phyloP scores from a whole-genome alignment of 768 basidiomycete genomes.

The Pulveroboletus frians region DNA sequence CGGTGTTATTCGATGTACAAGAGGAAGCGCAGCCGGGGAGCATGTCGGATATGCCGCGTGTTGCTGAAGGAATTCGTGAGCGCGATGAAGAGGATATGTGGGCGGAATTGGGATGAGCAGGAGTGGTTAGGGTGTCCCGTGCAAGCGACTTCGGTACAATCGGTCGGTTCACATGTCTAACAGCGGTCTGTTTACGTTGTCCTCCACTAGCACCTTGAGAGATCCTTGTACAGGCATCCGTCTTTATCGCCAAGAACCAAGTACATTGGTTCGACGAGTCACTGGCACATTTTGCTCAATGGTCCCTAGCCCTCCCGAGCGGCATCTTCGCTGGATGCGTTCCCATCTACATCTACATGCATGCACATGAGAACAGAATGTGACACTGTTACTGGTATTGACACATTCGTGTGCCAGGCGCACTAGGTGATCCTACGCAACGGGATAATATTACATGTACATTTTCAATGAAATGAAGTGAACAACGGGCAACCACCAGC shows the following conservation, averaged over 20 bases:
- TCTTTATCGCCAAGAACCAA: not conserved
- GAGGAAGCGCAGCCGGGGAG: slow-evolving; percentile 28
- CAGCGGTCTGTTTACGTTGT: not conserved
- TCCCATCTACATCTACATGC: not conserved
- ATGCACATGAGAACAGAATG: not conserved
- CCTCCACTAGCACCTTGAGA: not conserved
- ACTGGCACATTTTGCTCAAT: not conserved
- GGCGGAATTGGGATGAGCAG: slow-evolving; percentile 54
- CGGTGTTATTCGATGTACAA: slow-evolving; percentile 60
- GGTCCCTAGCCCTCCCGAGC: not conserved
- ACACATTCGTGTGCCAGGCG: not conserved
- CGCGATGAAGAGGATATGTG: slow-evolving; percentile 66
- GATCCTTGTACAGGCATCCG: not conserved
- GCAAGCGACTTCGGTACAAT: not conserved
- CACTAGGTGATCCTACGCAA: not conserved
- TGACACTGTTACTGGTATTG: not conserved
- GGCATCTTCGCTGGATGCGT: not conserved
- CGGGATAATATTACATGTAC: slow-evolving; percentile 24
- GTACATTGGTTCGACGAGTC: not conserved
- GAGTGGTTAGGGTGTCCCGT: not conserved
- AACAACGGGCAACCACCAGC: not conserved
- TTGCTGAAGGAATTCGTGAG: slow-evolving; percentile 47
- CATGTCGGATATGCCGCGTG: slow-evolving; percentile 57
- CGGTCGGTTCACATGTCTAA: not conserved
- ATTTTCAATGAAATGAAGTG: slow-evolving; percentile 15